These are phyloP conservation scores for Pyrus bretschneideri DNA, from an alignment of 306 rosid species.

Conservation along the genomic window DNA sequence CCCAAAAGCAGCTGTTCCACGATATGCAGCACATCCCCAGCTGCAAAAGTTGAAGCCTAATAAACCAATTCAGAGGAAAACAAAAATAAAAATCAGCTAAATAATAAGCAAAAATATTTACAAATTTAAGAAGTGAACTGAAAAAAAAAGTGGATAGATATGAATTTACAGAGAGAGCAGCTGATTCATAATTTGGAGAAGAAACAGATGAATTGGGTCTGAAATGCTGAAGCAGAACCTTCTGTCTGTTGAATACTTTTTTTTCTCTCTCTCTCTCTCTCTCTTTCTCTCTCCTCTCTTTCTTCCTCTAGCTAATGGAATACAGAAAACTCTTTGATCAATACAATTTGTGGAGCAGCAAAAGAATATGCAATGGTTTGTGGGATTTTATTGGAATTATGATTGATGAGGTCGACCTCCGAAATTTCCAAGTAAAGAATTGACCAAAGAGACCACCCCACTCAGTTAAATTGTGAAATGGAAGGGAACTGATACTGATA, in stretches of 20 bases:
- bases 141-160: neutral
- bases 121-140: too few relatives aligned
- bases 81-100: too few relatives aligned
- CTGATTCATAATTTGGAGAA: slow-evolving; percentile 21
- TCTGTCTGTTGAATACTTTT: slow-evolving; percentile 1
- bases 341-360: neutral
- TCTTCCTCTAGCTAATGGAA: too few relatives aligned
- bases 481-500: neutral
- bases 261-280: too few relatives aligned
- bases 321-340: neutral
- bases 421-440: neutral
- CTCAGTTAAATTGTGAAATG: neutral
- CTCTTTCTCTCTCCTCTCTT: too few relatives aligned
- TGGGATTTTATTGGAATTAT: neutral
- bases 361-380: neutral
- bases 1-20: too few relatives aligned
- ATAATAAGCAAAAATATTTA: too few relatives aligned
- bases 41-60: too few relatives aligned
- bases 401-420: neutral
- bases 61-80: too few relatives aligned
- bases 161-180: slow-evolving; percentile 47
- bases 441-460: neutral
- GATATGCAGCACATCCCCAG: too few relatives aligned
- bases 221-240: slow-evolving; percentile 57
- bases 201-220: slow-evolving; percentile 44